Evolutionary conservation across 495 filamentous ascomycete genomes (phyloP).

Genomic region (Halenospora varia): DNA sequence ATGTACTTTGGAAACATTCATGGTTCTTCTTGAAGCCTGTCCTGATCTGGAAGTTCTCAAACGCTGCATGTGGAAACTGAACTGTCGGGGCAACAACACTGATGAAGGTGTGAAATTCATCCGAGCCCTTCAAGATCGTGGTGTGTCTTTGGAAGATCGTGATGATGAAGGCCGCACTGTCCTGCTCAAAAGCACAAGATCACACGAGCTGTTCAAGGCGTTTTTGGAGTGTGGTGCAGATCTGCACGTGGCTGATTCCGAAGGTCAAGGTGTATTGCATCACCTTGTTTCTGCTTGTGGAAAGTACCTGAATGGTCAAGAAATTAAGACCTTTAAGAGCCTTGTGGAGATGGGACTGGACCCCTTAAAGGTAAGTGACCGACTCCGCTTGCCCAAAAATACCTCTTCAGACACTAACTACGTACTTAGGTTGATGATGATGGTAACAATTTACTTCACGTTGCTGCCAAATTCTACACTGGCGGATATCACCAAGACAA

Average conservation of each 20-base stretch:
- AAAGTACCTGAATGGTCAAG: neutral
- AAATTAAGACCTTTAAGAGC: neutral
- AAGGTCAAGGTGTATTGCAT: conserved; percentile 10
- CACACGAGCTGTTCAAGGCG: conserved; percentile 2
- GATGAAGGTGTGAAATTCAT: neutral
- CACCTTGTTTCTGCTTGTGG: neutral
- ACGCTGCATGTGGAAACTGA: conserved; percentile 2
- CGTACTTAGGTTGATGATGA: conserved; percentile 6
- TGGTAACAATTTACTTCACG: conserved; percentile 12
- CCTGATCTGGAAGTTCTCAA: conserved; percentile 1
- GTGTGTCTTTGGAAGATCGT: conserved; percentile 22
- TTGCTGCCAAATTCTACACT: neutral
- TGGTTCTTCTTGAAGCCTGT: conserved; percentile 4
- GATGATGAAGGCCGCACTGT: conserved; percentile 19
- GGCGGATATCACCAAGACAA: neutral
- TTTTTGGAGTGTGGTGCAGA: conserved; percentile 15
- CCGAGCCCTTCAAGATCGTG: conserved; percentile 6
- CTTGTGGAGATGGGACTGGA: conserved; percentile 7
- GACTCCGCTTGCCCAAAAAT: no score
- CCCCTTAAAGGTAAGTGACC: conserved; percentile 1
- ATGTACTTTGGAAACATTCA: conserved; percentile 9
- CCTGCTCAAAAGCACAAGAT: conserved; percentile 3
- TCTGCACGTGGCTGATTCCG: conserved; percentile 3
- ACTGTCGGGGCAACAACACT: neutral
- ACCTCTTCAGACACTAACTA: neutral